phyloP scores from a whole-genome alignment of 805 yeast genomes.

The Barnettozyma siamensis region DNA sequence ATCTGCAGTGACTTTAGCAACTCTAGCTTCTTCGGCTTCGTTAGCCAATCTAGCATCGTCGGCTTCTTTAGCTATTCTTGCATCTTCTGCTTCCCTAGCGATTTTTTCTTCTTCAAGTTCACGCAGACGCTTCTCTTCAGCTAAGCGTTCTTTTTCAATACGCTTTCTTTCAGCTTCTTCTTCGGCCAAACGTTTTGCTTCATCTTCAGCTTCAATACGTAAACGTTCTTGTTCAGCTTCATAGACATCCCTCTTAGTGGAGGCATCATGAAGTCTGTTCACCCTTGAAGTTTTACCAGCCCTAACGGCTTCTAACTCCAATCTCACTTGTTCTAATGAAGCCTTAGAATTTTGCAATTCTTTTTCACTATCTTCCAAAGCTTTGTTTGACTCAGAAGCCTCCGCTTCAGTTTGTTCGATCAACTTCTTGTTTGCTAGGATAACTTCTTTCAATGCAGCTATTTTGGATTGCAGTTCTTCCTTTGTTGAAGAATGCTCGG shows the following conservation, averaged over 20 bases:
- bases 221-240: slow-evolving; percentile 16
- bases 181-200: slow-evolving; percentile 61
- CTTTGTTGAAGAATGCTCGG: slow-evolving; percentile 14
- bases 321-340: slow-evolving; percentile 15
- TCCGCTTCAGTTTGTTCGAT: slow-evolving; percentile 17
- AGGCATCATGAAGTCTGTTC: slow-evolving; percentile 21
- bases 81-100: slow-evolving; percentile 13
- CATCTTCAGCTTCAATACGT: slow-evolving; percentile 54
- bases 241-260: slow-evolving; percentile 18
- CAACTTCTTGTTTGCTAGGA: slow-evolving; percentile 16
- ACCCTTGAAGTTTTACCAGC: slow-evolving; percentile 18
- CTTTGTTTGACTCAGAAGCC: slow-evolving; percentile 7
- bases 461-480: slow-evolving; percentile 18
- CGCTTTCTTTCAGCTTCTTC: slow-evolving; percentile 13
- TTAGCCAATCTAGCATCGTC: slow-evolving; percentile 10
- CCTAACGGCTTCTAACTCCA: slow-evolving; percentile 18
- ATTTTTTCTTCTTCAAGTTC: slow-evolving; percentile 8
- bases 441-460: slow-evolving; percentile 12
- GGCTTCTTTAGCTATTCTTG: slow-evolving; percentile 8
- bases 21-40: slow-evolving; percentile 12
- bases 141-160: slow-evolving; percentile 5
- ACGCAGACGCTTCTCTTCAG: slow-evolving; percentile 9
- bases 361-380: slow-evolving; percentile 13
- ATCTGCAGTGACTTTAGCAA: slow-evolving; percentile 11
- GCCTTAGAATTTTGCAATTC: slow-evolving; percentile 15